Percentiles rank a stretch among this genome's conserved stretches.
These are phyloP conservation scores for Cyphellophora europaea DNA, from an alignment of 2,329 filamentous ascomycete species.

Conservation along the genomic window DNA sequence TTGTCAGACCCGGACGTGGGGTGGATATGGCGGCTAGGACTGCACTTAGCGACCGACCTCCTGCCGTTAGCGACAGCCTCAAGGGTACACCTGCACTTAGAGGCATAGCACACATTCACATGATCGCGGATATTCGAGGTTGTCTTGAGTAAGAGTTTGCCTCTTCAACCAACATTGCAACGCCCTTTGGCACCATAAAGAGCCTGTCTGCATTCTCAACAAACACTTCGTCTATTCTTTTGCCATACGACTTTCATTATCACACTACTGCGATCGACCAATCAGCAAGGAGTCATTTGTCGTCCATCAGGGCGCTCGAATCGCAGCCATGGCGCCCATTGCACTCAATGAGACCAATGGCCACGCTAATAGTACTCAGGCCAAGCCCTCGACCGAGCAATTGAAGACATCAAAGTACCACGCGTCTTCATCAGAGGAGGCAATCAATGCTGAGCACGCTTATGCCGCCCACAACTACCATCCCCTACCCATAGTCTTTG, in stretches of 20 bases:
- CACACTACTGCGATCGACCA: too few relatives aligned
- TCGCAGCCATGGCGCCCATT: slow-evolving; percentile 15
- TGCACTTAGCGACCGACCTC: slow-evolving; percentile 17
- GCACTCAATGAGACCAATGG: slow-evolving; percentile 11
- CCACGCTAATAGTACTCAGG: slow-evolving; percentile 9
- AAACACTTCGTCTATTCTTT: background rate
- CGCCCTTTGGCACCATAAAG: slow-evolving; percentile 1
- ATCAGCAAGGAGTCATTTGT: too few relatives aligned
- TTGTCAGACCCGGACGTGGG: too few relatives aligned
- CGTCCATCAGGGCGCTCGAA: too few relatives aligned
- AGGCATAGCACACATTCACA: slow-evolving; percentile 15
- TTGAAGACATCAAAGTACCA: slow-evolving; percentile 48
- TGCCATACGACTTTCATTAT: too few relatives aligned
- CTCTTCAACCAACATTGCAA: background rate
- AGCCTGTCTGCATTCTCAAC: background rate
- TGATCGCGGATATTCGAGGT: slow-evolving; percentile 8
- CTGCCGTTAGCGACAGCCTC: slow-evolving; percentile 19
- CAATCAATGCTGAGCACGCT: slow-evolving; percentile 71
- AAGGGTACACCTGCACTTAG: slow-evolving; percentile 19
- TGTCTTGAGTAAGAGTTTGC: too few relatives aligned
- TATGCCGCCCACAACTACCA: slow-evolving; percentile 98
- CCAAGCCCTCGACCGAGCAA: slow-evolving; percentile 25
- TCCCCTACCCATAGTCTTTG: slow-evolving; percentile 87
- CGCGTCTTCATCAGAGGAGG: slow-evolving; percentile 65
- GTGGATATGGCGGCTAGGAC: slow-evolving; percentile 14